Evolutionary conservation across 1,284 basidiomycete species (phyloP).

Genomic region (Leucoagaricus sp.): DNA sequence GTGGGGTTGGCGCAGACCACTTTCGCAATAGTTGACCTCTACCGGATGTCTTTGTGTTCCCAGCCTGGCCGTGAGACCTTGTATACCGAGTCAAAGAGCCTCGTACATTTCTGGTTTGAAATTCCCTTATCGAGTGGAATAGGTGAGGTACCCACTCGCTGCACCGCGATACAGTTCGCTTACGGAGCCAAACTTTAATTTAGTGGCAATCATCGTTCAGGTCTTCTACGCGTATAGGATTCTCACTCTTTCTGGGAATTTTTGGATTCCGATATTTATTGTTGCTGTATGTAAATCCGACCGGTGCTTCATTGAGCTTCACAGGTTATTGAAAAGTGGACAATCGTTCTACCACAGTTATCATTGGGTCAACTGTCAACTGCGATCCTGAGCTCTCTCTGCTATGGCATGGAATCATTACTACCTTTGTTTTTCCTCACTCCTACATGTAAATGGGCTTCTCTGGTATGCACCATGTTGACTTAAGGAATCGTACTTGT

Average conservation of each 20-base stretch:
- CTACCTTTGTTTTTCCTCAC: background rate
- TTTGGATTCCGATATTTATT: background rate
- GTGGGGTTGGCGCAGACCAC: background rate
- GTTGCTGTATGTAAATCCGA: background rate
- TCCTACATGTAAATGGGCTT: background rate
- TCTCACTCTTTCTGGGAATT: background rate
- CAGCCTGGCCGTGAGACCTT: background rate
- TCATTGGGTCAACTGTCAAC: background rate
- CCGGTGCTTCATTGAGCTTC: background rate
- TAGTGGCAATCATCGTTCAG: background rate
- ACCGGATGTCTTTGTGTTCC: background rate
- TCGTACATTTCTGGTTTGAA: background rate
- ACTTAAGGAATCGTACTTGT: background rate
- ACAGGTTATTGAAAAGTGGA: background rate
- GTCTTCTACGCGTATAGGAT: background rate
- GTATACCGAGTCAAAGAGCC: background rate
- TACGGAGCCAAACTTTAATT: background rate
- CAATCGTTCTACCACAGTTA: background rate
- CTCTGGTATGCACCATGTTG: background rate
- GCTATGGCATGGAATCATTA: background rate
- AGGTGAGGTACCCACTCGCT: background rate
- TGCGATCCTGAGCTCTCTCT: background rate
- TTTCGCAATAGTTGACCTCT: background rate
- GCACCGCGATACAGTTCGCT: background rate
- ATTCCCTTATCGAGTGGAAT: background rate